Percentiles rank a stretch among this genome's conserved stretches.
These are phyloP conservation scores for Sugiyamaella pinicola DNA, from an alignment of 1,139 yeast species.

Conservation along the genomic window DNA sequence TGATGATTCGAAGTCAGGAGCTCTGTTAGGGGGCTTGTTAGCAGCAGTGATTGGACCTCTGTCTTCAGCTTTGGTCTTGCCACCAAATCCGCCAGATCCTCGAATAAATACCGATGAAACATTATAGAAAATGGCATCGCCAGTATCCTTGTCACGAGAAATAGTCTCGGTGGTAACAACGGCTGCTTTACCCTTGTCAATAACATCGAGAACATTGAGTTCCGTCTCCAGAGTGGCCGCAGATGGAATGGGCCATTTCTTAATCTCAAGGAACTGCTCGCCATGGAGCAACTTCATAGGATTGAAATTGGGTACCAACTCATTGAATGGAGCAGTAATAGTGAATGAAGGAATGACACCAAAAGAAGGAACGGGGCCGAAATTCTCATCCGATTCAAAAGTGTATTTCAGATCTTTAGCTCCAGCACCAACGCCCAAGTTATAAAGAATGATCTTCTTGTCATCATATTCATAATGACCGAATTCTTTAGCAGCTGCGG, in stretches of 20 bases:
- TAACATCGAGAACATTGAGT: constrained; percentile 67
- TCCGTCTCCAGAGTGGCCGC: constrained; percentile 59
- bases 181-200: constrained; percentile 89
- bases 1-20: constrained; percentile 68
- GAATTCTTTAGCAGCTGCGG: constrained; percentile 40
- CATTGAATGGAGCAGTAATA: constrained; percentile 55
- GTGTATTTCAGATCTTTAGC: constrained; percentile 75
- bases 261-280: constrained; percentile 85
- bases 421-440: constrained; percentile 85
- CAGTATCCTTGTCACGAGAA: constrained; percentile 69
- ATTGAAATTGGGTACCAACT: constrained; percentile 76
- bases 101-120: constrained; percentile 87
- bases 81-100: constrained; percentile 63
- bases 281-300: constrained; percentile 88
- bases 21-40: constrained; percentile 63
- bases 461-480: constrained; percentile 58
- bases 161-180: constrained; percentile 75
- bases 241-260: constrained; percentile 79
- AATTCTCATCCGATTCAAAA: constrained; percentile 75
- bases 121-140: constrained; percentile 72
- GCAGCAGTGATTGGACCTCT: constrained; percentile 62
- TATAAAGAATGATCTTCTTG: constrained; percentile 80
- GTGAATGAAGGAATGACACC: constrained; percentile 81
- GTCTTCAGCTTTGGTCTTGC: constrained; percentile 56
- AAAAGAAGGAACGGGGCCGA: constrained; percentile 89